Conservation (phyloP, 2,329 filamentous ascomycete species). For the Trichoderma hamatum region DNA sequence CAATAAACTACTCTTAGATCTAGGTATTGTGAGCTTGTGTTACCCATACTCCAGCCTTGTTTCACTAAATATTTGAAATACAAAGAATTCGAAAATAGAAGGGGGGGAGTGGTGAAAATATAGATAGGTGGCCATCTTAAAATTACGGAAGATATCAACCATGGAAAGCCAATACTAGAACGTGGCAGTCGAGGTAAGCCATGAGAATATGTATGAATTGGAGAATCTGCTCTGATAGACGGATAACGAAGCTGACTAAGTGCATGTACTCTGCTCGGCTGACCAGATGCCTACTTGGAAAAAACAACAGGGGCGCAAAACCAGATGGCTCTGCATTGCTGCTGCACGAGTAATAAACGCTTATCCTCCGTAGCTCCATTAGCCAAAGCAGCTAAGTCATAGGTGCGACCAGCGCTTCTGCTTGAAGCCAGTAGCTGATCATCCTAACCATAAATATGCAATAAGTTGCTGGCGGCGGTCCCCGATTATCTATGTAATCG, state of each 20-base stretch:
- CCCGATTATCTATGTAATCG: constrained; percentile 21
- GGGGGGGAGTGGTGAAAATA: too few relatives aligned
- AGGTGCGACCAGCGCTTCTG: constrained; percentile 7
- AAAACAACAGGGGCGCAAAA: background rate
- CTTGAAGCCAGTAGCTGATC: background rate
- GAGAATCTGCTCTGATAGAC: background rate
- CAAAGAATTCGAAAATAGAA: too few relatives aligned
- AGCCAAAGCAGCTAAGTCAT: constrained; percentile 7
- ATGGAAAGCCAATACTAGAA: background rate
- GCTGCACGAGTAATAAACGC: background rate
- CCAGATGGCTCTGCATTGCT: background rate
- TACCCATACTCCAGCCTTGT: background rate
- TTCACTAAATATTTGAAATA: background rate
- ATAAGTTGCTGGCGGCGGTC: constrained; percentile 13
- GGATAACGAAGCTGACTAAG: constrained; percentile 8
- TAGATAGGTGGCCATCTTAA: too few relatives aligned
- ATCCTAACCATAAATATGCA: constrained; percentile 18
- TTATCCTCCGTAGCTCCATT: constrained; percentile 2
- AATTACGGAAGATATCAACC: background rate
- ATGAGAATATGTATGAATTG: background rate
- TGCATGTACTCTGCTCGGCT: constrained; percentile 6
- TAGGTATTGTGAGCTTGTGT: background rate
- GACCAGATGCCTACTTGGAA: constrained; percentile 18
- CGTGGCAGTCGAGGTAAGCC: background rate
- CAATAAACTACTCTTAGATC: background rate